Evolutionary conservation across 2,329 filamentous ascomycete genomes (phyloP), one percentile per base, ranked within the genome.

Genomic region (Chaetothyriales sp.): DNA sequence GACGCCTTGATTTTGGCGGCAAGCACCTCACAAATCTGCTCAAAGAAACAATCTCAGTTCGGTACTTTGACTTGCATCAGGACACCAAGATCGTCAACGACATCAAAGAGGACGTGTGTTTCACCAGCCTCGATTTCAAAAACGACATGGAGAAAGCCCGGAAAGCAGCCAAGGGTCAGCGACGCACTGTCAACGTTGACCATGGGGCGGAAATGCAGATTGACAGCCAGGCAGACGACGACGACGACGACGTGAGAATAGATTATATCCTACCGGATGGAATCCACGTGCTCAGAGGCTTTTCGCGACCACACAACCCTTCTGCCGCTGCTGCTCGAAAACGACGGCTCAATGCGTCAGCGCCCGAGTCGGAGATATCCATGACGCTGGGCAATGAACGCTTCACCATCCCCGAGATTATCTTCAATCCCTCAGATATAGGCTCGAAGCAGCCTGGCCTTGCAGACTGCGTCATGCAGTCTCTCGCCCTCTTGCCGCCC

Each of bases 61-160:
- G 92, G 5, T 89, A 95, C 63, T 95, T 94, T 67, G 90, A 95
- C 65, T 89, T 98, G 81, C 82, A 92, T 56, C 89, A 94, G 66
- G 92, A 98, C 62, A 84, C 86, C 0, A 83, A 94, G 66, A 83
- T 97, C 48, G 88, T 95, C 65, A 95, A 95, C 62, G 86, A 95
- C 66, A 89, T 97, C 68, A 98, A 98, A 65, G 92, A 98, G 65
- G 77, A 83, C 4, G 82, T 85, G 0, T 94, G 87, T 64, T 97
- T 85, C 61, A 82, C 95, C 9, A 85, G 85, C 2, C 71, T 78
- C 1, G 81, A 94, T 63, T 95, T 97, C 66, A 72, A 75, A 22
- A 63, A 66, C 5, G 87, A 95, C 60, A 77, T 98, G 37, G 89
- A 97, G 56, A 77, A 76, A 57, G 83, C 82, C 0, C 95, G 89